These are phyloP conservation scores for Saccharomycopsis schoenii DNA, from an alignment of 805 yeast species.

Conservation along the genomic window DNA sequence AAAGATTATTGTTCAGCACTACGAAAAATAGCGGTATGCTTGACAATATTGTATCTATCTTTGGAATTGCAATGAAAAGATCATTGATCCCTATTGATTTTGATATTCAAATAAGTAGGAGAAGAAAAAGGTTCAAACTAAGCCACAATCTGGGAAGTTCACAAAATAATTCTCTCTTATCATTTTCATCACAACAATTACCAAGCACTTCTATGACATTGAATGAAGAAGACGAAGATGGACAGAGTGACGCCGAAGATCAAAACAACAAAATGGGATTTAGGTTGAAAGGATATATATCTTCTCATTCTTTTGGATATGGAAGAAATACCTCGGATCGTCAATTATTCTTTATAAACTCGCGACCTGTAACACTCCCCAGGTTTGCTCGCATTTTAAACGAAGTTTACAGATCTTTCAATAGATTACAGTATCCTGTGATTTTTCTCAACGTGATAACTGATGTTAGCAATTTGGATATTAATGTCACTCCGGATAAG, in stretches of 20 bases:
- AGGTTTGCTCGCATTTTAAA: conserved; percentile 49
- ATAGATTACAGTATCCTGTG: conserved; percentile 65
- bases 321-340: conserved; percentile 66
- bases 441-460: conserved; percentile 51
- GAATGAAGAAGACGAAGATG: conserved; percentile 15
- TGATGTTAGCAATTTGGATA: conserved; percentile 49
- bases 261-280: conserved; percentile 27
- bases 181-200: neutral
- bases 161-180: neutral
- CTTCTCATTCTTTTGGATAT: conserved; percentile 70
- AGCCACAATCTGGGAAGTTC: neutral
- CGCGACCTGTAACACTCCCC: conserved; percentile 59
- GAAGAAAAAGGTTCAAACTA: neutral
- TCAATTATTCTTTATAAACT: conserved; percentile 66
- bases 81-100: conserved; percentile 47
- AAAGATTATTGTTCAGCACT: conserved; percentile 39
- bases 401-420: conserved; percentile 65
- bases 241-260: conserved; percentile 8
- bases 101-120: conserved; percentile 20
- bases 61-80: conserved; percentile 55
- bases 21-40: conserved; percentile 45
- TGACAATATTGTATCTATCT: conserved; percentile 56
- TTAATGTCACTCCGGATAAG: conserved; percentile 91
- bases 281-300: conserved; percentile 49
- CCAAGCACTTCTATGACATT: neutral